Conservation (phyloP, 495 filamentous ascomycete species). For the Xylaria sp. region DNA sequence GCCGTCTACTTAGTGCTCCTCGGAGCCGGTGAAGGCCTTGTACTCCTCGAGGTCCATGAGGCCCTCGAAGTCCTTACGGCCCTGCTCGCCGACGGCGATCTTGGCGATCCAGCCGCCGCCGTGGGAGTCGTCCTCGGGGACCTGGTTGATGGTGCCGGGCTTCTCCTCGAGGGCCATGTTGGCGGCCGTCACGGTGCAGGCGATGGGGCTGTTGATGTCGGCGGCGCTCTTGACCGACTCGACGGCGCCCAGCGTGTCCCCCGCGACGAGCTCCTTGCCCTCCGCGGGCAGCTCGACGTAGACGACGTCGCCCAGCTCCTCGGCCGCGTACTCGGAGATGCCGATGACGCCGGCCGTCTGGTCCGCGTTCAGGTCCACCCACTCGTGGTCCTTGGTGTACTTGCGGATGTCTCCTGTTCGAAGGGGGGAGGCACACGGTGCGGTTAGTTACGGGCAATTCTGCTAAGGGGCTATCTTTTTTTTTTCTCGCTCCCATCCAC, state of each 20-base stretch:
- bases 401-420: conserved; percentile 70
- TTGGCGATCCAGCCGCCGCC: conserved; percentile 92
- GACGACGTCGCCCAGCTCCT: conserved; percentile 92
- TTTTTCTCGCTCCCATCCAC: no score
- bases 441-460: conserved; percentile 30
- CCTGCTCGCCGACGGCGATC: conserved; percentile 68
- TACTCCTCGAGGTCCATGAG: conserved; percentile 80
- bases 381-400: conserved; percentile 98
- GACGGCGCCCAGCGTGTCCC: conserved; percentile 88
- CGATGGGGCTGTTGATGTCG: conserved; percentile 89
- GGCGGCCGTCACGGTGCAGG: conserved; percentile 72
- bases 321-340: conserved; percentile 88
- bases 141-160: conserved; percentile 84
- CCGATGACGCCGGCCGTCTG: conserved; percentile 76
- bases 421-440: background rate
- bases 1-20: conserved; percentile 36
- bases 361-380: conserved; percentile 85
- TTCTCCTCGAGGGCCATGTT: conserved; percentile 81
- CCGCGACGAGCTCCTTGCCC: conserved; percentile 66
- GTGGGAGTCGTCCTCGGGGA: conserved; percentile 71
- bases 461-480: no score
- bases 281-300: conserved; percentile 88
- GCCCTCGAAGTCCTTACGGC: conserved; percentile 68
- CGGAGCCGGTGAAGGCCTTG: conserved; percentile 64
- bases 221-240: conserved; percentile 98